phyloP scores from a whole-genome alignment of 1,284 basidiomycete species.

The Marasmius oreades region DNA sequence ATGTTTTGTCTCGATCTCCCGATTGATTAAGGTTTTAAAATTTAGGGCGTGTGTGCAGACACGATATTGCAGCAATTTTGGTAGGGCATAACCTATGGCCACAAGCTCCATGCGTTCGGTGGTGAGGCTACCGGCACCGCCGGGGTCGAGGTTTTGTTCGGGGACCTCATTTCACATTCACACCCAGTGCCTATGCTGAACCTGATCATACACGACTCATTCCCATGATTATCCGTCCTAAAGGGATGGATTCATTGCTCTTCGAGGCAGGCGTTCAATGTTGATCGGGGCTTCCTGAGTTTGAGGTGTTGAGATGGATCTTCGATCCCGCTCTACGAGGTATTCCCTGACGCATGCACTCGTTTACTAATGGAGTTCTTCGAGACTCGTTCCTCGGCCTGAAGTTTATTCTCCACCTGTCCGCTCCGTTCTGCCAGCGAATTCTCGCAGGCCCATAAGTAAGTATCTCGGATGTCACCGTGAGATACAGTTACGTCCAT shows the following conservation, averaged over 20 bases:
- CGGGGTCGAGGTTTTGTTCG: not conserved
- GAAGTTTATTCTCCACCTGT: slow-evolving; percentile 28
- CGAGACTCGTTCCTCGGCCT: slow-evolving; percentile 13
- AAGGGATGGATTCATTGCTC: too few relatives aligned
- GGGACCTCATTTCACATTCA: not conserved
- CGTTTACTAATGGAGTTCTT: not conserved
- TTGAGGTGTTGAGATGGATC: not conserved
- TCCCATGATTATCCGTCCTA: too few relatives aligned
- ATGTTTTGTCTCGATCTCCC: slow-evolving; percentile 2
- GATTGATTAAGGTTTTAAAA: slow-evolving; percentile 24
- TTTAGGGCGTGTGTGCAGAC: slow-evolving; percentile 23
- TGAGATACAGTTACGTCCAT: slow-evolving; percentile 23
- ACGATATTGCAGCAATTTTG: too few relatives aligned
- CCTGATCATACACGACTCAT: too few relatives aligned
- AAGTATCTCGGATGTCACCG: slow-evolving; percentile 3
- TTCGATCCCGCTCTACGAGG: slow-evolving; percentile 21
- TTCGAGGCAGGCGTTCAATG: too few relatives aligned
- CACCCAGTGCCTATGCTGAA: too few relatives aligned
- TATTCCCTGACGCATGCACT: slow-evolving; percentile 2
- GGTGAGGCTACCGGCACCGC: not conserved
- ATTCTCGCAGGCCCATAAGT: slow-evolving; percentile 14
- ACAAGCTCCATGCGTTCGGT: not conserved
- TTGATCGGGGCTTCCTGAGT: slow-evolving; percentile 32
- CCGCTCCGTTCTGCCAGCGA: slow-evolving; percentile 40
- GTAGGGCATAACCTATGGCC: not conserved